These are phyloP conservation scores for Fusarium algeriense DNA, from an alignment of 2,329 filamentous ascomycete species.

Conservation along the genomic window DNA sequence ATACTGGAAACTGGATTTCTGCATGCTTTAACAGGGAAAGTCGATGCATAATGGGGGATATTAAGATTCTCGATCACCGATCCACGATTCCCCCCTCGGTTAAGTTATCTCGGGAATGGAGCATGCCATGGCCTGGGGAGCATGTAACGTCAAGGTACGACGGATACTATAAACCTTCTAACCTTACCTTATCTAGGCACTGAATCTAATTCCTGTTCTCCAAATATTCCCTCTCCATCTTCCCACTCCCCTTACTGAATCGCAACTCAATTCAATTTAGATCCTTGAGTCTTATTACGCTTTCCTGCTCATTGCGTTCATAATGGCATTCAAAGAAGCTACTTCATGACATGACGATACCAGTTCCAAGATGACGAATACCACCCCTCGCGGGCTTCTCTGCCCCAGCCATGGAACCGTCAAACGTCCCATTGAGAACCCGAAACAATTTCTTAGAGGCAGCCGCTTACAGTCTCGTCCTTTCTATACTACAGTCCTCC, in stretches of 20 bases:
- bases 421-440: conserved; percentile 15
- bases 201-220: conserved; percentile 1
- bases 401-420: conserved; percentile 13
- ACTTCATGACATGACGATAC: conserved; percentile 44
- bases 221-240: conserved; percentile 13
- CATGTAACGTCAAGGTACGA: conserved; percentile 41
- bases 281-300: background rate
- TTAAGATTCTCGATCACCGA: conserved; percentile 10
- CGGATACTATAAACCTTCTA: conserved; percentile 8
- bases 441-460: conserved; percentile 46
- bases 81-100: conserved; percentile 20
- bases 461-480: conserved; percentile 60
- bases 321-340: conserved; percentile 29
- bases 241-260: conserved; percentile 1
- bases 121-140: background rate
- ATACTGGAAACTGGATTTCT: conserved; percentile 29
- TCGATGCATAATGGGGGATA: conserved; percentile 3
- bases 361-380: conserved; percentile 32
- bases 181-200: conserved; percentile 20
- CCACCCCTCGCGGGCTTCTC: conserved; percentile 15
- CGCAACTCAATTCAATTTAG: background rate
- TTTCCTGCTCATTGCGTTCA: background rate
- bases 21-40: conserved; percentile 10
- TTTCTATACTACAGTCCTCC: conserved; percentile 61
- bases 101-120: conserved; percentile 23